Evolutionary conservation across 805 yeast species (phyloP).

Genomic region (Candida gorgasii): DNA sequence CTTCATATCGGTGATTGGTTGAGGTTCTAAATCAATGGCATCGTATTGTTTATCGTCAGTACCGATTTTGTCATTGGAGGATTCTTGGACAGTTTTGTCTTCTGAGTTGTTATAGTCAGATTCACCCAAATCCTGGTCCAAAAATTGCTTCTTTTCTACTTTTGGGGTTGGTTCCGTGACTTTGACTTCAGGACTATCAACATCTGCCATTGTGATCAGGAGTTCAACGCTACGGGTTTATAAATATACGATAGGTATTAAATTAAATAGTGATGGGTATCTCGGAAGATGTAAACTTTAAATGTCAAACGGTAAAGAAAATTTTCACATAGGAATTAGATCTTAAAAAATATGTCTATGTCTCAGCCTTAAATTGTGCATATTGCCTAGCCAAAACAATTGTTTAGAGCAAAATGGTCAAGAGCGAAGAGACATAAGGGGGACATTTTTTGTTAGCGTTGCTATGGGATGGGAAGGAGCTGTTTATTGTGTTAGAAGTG

Average conservation of each 20-base stretch:
- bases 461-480: slow-evolving; percentile 1
- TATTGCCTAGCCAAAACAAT: not conserved
- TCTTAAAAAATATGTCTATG: slow-evolving; percentile 1
- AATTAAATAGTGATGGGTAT: not conserved
- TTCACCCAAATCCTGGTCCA: slow-evolving; percentile 1
- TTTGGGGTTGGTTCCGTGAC: slow-evolving; percentile 18
- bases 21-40: slow-evolving; percentile 18
- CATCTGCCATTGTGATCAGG: slow-evolving; percentile 3
- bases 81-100: not conserved
- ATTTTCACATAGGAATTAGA: not conserved
- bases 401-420: not conserved
- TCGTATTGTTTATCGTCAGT: slow-evolving; percentile 8
- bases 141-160: slow-evolving; percentile 13
- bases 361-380: slow-evolving; percentile 2
- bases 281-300: not conserved
- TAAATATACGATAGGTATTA: not conserved
- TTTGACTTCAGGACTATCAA: slow-evolving; percentile 8
- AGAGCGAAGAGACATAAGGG: not conserved
- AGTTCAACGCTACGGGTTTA: no score
- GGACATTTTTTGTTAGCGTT: not conserved
- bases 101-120: not conserved
- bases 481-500: no score
- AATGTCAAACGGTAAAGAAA: not conserved
- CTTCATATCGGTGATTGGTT: slow-evolving; percentile 16
- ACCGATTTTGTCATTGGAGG: not conserved